A percentile compares a stretch with the other conserved stretches of the same genome.
phyloP scores from a whole-genome alignment of 2,329 filamentous ascomycete species.

The Trichoderma koningii region DNA sequence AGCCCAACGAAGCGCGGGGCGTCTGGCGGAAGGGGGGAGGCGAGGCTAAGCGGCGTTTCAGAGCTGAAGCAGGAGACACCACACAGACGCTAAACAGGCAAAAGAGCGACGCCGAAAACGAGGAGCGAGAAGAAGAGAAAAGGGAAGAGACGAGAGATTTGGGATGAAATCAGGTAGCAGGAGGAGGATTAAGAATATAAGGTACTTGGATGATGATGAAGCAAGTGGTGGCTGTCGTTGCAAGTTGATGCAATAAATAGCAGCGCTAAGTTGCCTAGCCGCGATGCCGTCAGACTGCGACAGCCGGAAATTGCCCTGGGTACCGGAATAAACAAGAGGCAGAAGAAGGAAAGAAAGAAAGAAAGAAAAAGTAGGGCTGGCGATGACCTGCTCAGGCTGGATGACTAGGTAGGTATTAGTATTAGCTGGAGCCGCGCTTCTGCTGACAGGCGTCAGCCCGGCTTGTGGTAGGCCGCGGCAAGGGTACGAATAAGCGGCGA shows the following conservation, averaged over 20 bases:
- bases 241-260: background rate
- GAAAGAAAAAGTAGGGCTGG: background rate
- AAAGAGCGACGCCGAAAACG: background rate
- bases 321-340: background rate
- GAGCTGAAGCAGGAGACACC: conserved; percentile 24
- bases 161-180: background rate
- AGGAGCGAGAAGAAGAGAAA: background rate
- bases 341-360: background rate
- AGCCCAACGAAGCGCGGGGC: conserved; percentile 15
- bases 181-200: background rate
- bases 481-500: background rate
- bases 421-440: conserved; percentile 13
- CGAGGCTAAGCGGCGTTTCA: conserved; percentile 15
- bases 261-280: conserved; percentile 5
- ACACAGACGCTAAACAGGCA: conserved; percentile 8
- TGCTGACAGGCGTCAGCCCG: conserved; percentile 25
- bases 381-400: conserved; percentile 5
- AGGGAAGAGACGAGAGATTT: background rate
- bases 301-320: conserved; percentile 10
- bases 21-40: conserved; percentile 1
- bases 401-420: background rate
- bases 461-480: background rate
- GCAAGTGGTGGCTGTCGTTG: background rate
- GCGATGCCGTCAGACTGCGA: conserved; percentile 15
- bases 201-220: background rate